Evolutionary conservation across 2,329 filamentous ascomycete genomes (phyloP), one percentile per base, ranked within the genome.

Genomic region (Aspergillus niger): DNA sequence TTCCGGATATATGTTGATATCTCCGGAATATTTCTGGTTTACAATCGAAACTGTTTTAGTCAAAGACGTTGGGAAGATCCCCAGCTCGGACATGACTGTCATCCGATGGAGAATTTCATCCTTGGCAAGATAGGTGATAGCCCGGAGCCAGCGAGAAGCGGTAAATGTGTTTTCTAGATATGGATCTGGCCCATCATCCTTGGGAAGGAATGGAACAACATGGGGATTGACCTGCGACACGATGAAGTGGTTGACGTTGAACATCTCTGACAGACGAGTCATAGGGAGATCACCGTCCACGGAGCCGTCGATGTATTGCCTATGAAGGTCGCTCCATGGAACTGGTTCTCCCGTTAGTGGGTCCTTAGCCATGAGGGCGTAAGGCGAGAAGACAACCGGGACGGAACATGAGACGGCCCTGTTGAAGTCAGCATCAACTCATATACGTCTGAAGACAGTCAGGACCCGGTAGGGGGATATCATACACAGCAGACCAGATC

Each of bases 191-290:
- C 71, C 82, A 62, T 92, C 90, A 60, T 96, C 91, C 66, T 88
- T 90, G 15, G 86, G 82, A 15, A 97, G 79, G 69, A 98, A 97
- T 0, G 92, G 91, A 0, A 96, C 86, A 8, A 97, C 91, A 69
- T 98, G 94, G 0, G 94, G 94, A 69, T 98, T 98, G 54, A 97
- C 92, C 74, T 98, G 94, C 0, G 92, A 97, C 17, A 97, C 94
- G 67, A 98, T 97, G 72, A 97, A 97, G 73, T 97, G 94, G 71
- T 97, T 97, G 73, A 97, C 93, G 71, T 97, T 97, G 81, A 97
- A 97, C 90, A 97, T 93, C 72, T 97, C 92, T 0, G 92, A 88
- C 15, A 98, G 82, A 2, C 91, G 86, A 20, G 89, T 92, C 87
- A 96, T 96, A 1, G 94, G 94, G 2, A 98, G 81, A 74, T 98